phyloP scores from a whole-genome alignment of 169 alveolate species.

The Neospora caninum region DNA sequence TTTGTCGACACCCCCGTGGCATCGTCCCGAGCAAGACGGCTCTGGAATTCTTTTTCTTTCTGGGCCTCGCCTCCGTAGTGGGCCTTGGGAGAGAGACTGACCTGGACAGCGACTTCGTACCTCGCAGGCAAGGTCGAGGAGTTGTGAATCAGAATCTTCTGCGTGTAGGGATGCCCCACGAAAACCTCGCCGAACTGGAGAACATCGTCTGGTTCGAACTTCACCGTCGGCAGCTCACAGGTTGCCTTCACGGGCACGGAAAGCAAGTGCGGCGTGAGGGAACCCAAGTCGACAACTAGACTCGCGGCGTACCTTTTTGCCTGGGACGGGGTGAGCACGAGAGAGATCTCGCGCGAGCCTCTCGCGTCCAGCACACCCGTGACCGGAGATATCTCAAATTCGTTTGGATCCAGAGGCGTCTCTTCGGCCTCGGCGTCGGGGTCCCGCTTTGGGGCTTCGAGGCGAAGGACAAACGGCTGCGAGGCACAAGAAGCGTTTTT shows the following conservation, averaged over 20 bases:
- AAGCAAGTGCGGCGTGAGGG: not conserved
- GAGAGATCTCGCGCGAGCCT: not conserved
- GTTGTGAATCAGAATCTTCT: not conserved
- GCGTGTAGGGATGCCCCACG: conserved; percentile 54
- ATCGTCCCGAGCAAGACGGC: too few species aligned
- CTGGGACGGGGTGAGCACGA: not conserved
- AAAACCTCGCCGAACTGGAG: conserved; percentile 89
- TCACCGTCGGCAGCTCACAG: conserved; percentile 91
- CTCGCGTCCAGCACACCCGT: not conserved
- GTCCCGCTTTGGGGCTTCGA: not conserved
- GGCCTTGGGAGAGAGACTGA: not conserved
- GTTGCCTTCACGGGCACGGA: not conserved
- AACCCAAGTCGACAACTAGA: not conserved
- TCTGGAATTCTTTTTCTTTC: too few species aligned
- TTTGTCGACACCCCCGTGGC: too few species aligned
- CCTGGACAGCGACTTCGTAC: conserved; percentile 34
- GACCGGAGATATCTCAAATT: not conserved
- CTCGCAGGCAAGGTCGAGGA: conserved; percentile 28
- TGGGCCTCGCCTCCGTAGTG: too few species aligned
- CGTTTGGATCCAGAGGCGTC: not conserved
- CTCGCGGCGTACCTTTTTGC: not conserved
- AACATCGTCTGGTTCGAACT: conserved; percentile 88
- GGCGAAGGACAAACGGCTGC: conserved; percentile 11
- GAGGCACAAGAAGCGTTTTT: conserved; percentile 79
- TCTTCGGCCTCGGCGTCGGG: not conserved